phyloP scores from a whole-genome alignment of 805 yeast genomes.

The Pichia thaimueangensis region DNA sequence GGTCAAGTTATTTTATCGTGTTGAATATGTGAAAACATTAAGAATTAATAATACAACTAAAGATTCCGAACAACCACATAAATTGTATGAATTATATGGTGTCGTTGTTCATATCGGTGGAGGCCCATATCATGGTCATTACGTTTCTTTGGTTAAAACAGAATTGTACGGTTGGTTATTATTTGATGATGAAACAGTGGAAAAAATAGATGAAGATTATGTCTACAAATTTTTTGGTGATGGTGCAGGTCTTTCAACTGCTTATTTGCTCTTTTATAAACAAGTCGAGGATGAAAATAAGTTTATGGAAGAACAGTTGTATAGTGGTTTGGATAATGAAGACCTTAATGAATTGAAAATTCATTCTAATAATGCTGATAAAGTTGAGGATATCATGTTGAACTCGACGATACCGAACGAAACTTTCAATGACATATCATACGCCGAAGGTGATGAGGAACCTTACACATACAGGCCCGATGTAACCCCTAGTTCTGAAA shows the following conservation, averaged over 20 bases:
- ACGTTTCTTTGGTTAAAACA: slow-evolving; percentile 79
- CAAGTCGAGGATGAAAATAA: slow-evolving; percentile 39
- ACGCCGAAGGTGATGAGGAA: neutral
- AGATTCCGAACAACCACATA: slow-evolving; percentile 43
- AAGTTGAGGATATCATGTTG: no score
- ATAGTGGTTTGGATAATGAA: slow-evolving; percentile 25
- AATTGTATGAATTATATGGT: slow-evolving; percentile 73
- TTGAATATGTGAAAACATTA: slow-evolving; percentile 70
- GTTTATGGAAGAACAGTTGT: slow-evolving; percentile 26
- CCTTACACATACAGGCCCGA: no score
- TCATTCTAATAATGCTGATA: no score
- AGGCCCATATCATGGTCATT: slow-evolving; percentile 97
- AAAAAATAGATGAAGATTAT: slow-evolving; percentile 73
- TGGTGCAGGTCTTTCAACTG: slow-evolving; percentile 81
- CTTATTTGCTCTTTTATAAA: slow-evolving; percentile 81
- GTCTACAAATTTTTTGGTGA: slow-evolving; percentile 87
- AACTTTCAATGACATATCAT: no score
- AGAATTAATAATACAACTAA: slow-evolving; percentile 65
- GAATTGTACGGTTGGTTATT: slow-evolving; percentile 79
- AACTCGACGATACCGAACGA: no score
- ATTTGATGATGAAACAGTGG: slow-evolving; percentile 94
- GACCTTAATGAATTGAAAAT: neutral
- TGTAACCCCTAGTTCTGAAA: neutral
- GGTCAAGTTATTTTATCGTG: slow-evolving; percentile 80
- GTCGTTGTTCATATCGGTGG: slow-evolving; percentile 95